Conservation (phyloP, 2,329 filamentous ascomycete species). For the Coniochaeta hoffmannii region DNA sequence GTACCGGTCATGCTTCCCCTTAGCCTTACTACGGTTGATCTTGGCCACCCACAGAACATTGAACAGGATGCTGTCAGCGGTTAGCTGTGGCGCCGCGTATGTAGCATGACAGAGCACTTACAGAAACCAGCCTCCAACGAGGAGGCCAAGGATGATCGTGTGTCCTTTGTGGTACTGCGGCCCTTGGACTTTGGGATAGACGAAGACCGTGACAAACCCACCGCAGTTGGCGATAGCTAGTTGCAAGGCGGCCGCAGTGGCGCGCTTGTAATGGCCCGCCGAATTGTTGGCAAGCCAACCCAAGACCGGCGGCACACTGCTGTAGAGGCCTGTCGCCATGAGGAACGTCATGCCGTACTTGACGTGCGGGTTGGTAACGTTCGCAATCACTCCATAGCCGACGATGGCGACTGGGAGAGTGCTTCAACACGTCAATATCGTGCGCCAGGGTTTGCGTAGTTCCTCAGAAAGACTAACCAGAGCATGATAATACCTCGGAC, state of each 20-base stretch:
- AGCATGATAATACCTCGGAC: constrained; percentile 57
- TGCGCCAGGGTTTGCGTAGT: not conserved
- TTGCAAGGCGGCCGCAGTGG: constrained; percentile 58
- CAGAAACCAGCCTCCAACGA: constrained; percentile 58
- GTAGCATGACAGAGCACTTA: constrained; percentile 30
- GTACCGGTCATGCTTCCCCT: not conserved
- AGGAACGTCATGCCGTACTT: constrained; percentile 62
- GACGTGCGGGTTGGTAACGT: constrained; percentile 39
- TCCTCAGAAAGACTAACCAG: not conserved
- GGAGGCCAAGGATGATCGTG: constrained; percentile 49
- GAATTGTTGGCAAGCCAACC: constrained; percentile 64
- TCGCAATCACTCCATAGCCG: constrained; percentile 58
- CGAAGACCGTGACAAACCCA: constrained; percentile 54
- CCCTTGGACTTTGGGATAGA: constrained; percentile 48
- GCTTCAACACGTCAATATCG: constrained; percentile 17
- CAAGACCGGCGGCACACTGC: constrained; percentile 53
- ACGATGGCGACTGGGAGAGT: constrained; percentile 57
- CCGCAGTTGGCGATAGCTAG: constrained; percentile 60
- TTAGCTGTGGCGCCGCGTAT: not conserved
- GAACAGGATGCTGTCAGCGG: not conserved
- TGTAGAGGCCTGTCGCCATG: constrained; percentile 59
- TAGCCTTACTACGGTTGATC: constrained; percentile 2
- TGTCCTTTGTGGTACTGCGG: constrained; percentile 55
- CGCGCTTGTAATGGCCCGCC: constrained; percentile 62
- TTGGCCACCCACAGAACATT: constrained; percentile 3